Base-by-base conservation (phyloP, 306 rosid species). In the Citrullus colocynthis region DNA sequence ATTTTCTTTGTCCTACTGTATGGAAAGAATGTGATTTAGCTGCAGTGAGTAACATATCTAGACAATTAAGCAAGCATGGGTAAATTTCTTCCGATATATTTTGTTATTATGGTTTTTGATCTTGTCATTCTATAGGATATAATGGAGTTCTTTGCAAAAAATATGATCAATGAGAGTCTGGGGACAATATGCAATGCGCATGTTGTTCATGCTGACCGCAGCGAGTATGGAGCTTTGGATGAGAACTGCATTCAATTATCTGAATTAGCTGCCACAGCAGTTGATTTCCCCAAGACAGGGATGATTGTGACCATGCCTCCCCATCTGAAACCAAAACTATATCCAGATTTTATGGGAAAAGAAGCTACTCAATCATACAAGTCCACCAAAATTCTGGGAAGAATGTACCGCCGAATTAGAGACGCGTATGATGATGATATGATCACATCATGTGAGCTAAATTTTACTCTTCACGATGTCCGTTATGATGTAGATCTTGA, bases 261-360 rank as follows among this genome's bases (percentile, higher is more conserved):
- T 9, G 91, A 90, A 84, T 82, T 85, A 81, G 98, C 97, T 37
- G 96, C 98, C 37, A 83, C 80, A 24, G 98, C 98, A 2, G 98
- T 94, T 79, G 98, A 94, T 84, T 89, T 89, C 83, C 97, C 96
- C 0, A 94, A 90, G 85, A 94, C 98, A 0, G 97, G 98, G 64
- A 85, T 81, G 83, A 56, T 85, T 71, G 97, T 86, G 51, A 2
- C 78, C 20, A 89, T 94, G 97, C 97, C 96, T 18, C 0, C 60
- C 3, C 41, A 59, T 36, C 81, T 94, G 80, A 94, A 89, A 77
- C 98, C 97, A 3, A 94, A 82, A 80, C 49, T 87, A 30, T 94
- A 91, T 86, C 98, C 97, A 24, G 97, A 94, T 90, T 91, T 91
- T 74, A 88, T 94, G 97, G 97, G 95, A 61, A 94, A 94, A 82